phyloP scores from a whole-genome alignment of 148 eudicot species.

The Polygonum aviculare region DNA sequence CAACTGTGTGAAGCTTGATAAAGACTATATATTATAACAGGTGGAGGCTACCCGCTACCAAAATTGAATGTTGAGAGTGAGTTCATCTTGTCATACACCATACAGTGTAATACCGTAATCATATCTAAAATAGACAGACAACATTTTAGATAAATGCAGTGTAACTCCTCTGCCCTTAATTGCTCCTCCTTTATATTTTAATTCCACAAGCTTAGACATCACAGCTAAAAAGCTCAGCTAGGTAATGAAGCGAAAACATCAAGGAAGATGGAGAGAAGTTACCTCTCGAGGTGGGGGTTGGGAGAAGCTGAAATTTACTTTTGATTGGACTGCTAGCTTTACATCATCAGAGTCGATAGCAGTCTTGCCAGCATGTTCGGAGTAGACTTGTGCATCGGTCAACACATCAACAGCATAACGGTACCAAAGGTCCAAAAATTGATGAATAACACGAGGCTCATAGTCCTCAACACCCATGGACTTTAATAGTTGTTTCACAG shows the following conservation, averaged over 20 bases:
- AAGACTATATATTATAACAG: not conserved
- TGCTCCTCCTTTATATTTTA: not conserved
- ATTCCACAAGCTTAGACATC: not conserved
- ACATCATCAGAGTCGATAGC: conserved; percentile 80
- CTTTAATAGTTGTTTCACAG: conserved; percentile 66
- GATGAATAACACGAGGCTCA: conserved; percentile 87
- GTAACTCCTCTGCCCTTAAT: not conserved
- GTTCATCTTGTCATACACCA: not conserved
- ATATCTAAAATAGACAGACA: not conserved
- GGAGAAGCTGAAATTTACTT: conserved; percentile 86
- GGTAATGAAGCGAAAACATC: not conserved
- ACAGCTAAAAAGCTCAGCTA: not conserved
- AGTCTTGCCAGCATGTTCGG: conserved; percentile 80
- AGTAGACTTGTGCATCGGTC: conserved; percentile 88
- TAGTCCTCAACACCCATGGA: conserved; percentile 92
- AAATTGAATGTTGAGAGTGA: not conserved
- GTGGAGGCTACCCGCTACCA: not conserved
- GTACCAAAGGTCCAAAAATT: conserved; percentile 84
- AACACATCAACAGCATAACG: conserved; percentile 78
- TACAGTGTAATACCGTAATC: not conserved
- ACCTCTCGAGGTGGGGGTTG: conserved; percentile 99
- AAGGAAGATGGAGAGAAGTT: conserved; percentile 9
- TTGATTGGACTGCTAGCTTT: conserved; percentile 83
- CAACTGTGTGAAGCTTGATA: not conserved
- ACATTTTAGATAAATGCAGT: not conserved